Percentiles rank a stretch among this genome's conserved stretches.
phyloP scores from a whole-genome alignment of 2,329 filamentous ascomycete species.

The Aureobasidium sp. region DNA sequence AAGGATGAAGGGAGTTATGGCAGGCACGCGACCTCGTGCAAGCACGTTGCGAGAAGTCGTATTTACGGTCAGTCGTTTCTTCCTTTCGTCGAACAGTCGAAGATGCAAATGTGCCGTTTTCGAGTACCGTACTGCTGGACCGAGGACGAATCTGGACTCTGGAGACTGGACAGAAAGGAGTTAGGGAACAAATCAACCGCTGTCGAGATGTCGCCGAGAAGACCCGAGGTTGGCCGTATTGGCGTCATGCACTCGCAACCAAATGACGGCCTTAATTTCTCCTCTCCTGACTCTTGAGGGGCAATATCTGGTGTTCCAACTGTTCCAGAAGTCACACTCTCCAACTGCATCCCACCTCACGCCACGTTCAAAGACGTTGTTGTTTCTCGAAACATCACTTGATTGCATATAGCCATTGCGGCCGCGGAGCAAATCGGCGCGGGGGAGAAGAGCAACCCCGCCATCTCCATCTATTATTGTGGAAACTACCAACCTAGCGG shows the following conservation, averaged over 20 bases:
- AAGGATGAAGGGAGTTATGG: slow-evolving; percentile 3
- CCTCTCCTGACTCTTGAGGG: not conserved
- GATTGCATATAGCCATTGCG: not conserved
- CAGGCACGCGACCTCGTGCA: slow-evolving; percentile 14
- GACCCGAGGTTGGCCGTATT: slow-evolving; percentile 8
- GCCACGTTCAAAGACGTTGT: not conserved
- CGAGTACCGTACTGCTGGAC: not conserved
- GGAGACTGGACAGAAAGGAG: not conserved
- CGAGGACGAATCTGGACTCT: not conserved
- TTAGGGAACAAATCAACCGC: not conserved
- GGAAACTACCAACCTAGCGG: slow-evolving; percentile 15
- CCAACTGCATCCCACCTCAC: not conserved
- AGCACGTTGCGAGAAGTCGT: slow-evolving; percentile 14
- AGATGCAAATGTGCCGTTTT: not conserved
- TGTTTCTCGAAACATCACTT: not conserved
- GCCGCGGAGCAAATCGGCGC: slow-evolving; percentile 15
- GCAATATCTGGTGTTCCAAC: not conserved
- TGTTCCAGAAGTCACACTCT: slow-evolving; percentile 6
- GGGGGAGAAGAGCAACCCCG: slow-evolving; percentile 17
- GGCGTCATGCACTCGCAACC: not conserved
- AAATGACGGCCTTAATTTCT: slow-evolving; percentile 13
- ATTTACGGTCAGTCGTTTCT: slow-evolving; percentile 13
- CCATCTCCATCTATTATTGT: slow-evolving; percentile 16
- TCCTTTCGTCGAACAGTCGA: not conserved
- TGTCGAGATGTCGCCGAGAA: not conserved